phyloP scores from a whole-genome alignment of 176 grass and related monocot genomes.

The Otatea glauca region DNA sequence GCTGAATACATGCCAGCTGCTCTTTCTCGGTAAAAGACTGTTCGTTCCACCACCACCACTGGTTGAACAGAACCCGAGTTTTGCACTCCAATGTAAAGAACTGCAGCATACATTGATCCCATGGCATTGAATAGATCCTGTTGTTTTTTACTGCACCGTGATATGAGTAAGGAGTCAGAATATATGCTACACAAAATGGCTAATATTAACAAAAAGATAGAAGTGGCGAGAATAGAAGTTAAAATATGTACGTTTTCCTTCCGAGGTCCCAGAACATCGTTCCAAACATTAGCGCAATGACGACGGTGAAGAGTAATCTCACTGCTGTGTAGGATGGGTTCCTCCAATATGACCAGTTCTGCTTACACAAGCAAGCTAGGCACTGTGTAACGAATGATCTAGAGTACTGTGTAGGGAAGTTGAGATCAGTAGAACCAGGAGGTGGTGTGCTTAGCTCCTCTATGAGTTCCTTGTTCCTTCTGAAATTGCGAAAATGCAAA shows the following conservation, averaged over 20 bases:
- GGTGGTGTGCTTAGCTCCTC: constrained; percentile 62
- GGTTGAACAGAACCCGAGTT: constrained; percentile 84
- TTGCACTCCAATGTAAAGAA: constrained; percentile 76
- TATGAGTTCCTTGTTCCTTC: constrained; percentile 81
- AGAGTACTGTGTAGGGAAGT: constrained; percentile 71
- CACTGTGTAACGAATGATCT: constrained; percentile 67
- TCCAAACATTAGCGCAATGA: constrained; percentile 71
- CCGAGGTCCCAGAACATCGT: constrained; percentile 87
- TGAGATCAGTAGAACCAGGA: constrained; percentile 65
- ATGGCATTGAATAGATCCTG: constrained; percentile 87
- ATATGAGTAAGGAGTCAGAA: constrained; percentile 34
- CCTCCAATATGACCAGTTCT: constrained; percentile 78
- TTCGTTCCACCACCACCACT: constrained; percentile 80
- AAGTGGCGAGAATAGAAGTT: constrained; percentile 21
- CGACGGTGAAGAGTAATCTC: constrained; percentile 64
- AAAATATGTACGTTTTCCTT: constrained; percentile 58
- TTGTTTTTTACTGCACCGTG: constrained; percentile 43
- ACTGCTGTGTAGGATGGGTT: constrained; percentile 83
- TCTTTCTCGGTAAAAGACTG: constrained; percentile 89
- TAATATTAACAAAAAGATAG: constrained; percentile 1
- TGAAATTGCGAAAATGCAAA: constrained; percentile 42
- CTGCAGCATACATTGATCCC: constrained; percentile 87
- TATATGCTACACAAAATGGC: constrained; percentile 12
- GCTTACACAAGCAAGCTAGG: constrained; percentile 87
- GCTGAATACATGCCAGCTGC: constrained; percentile 95